Evolutionary conservation across 176 grass and related monocot genomes (phyloP).

Genomic region (Oryza glaberrima): DNA sequence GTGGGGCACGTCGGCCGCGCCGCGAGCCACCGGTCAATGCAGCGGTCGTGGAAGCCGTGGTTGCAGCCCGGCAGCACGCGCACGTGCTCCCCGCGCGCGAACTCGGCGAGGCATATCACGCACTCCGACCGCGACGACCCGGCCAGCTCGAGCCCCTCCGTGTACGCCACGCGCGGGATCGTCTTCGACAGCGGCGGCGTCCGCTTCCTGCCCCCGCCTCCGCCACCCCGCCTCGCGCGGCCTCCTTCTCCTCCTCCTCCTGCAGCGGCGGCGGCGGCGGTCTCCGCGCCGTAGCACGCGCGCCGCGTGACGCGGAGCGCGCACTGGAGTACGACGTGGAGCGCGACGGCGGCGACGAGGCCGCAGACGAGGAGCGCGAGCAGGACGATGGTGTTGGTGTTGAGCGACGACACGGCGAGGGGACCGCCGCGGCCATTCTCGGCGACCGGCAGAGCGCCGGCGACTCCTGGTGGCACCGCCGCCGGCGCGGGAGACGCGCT

Average conservation of each 20-base stretch:
- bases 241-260: not conserved
- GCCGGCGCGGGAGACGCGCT: not conserved
- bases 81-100: slow-evolving; percentile 56
- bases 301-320: slow-evolving; percentile 29
- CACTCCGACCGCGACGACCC: slow-evolving; percentile 62
- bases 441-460: not conserved
- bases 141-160: slow-evolving; percentile 43
- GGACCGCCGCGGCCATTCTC: not conserved
- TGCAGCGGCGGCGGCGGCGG: not conserved
- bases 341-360: slow-evolving; percentile 46
- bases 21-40: slow-evolving; percentile 77
- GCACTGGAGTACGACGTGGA: slow-evolving; percentile 46
- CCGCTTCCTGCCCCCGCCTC: not conserved
- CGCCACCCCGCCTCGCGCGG: not conserved
- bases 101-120: slow-evolving; percentile 81
- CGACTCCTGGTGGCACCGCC: not conserved
- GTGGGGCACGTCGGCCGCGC: slow-evolving; percentile 70
- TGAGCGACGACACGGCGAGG: not conserved
- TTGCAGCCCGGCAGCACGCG: slow-evolving; percentile 69
- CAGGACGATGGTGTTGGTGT: slow-evolving; percentile 36
- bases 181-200: not conserved
- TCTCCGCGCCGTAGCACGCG: slow-evolving; percentile 21
- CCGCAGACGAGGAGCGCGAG: slow-evolving; percentile 63
- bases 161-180: slow-evolving; percentile 52
- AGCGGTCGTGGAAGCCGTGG: slow-evolving; percentile 78